Evolutionary conservation across 75 land plant species (phyloP), one percentile per base, ranked within the genome.

Genomic region (Selaginella tamariscina): DNA sequence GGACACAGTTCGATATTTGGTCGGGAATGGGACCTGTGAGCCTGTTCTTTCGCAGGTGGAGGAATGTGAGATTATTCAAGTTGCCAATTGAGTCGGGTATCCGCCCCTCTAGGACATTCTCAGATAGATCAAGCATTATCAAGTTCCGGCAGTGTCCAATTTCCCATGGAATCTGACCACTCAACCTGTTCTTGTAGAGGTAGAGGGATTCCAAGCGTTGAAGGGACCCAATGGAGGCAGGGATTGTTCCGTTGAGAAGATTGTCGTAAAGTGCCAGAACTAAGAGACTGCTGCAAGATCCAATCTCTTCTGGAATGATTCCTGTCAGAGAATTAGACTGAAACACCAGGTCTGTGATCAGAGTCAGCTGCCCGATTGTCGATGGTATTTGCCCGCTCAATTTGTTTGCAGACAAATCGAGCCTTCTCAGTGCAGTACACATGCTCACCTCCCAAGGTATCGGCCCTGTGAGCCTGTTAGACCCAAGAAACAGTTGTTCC

Each of bases 21-120:
- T 33, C 63, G 32, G 93, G 93, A 26, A 88, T 86, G 33, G 32
- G 75, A 9, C 86, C 89, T 1, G 78, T 79, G 0, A 88, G 69
- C 20, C 49, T 15, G 44, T 88, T 88, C 67, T 32, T 30, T 62
- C 89, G 80, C 30, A 88, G 0, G 54, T 88, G 89, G n/a, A 88
- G 74, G 79, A 81, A 88, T 30, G 72, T 56, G 56, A 88, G 39
- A 2, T 55, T 65, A 26, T 54, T 56, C 77, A 87, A 15, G 1
- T 39, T 65, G 1, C 87, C 91, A 22, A 82, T 28, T 27, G 78
- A 68, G 33, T 71, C 24, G 29, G 91, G 91, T 2, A 87, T 85
- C 1, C 65, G 60, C 26, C 88, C 83, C 0, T 30, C 29, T 5
- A 87, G 77, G 15, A 71, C 73, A 30, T 69, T 69, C 49, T 39